phyloP scores from a whole-genome alignment of 345 rosid species.

The Linum lewisii region DNA sequence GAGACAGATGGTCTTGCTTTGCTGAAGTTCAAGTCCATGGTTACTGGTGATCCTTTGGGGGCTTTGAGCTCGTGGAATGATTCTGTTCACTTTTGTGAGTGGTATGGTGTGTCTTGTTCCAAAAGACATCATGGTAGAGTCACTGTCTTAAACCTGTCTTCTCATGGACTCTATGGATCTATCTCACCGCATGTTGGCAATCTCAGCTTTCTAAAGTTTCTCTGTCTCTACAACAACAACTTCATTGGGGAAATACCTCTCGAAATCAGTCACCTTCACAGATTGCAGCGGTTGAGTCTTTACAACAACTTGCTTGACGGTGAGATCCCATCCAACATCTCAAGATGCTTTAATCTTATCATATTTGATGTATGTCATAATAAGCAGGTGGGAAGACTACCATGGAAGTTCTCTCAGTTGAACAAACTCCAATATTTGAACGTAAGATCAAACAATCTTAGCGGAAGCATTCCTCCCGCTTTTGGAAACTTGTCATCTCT shows the following conservation, averaged over 20 bases:
- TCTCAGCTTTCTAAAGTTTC: not conserved
- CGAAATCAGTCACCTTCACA: conserved; percentile 6
- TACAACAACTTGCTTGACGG: conserved; percentile 9
- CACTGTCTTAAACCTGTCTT: no score
- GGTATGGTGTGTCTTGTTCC: no score
- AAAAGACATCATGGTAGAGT: no score
- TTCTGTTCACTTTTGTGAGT: no score
- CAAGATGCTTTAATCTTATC: not conserved
- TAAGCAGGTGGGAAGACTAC: conserved; percentile 10
- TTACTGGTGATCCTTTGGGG: no score
- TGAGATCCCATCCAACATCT: conserved; percentile 13
- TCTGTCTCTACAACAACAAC: conserved; percentile 5
- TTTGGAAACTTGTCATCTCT: conserved; percentile 11
- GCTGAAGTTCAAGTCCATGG: no score
- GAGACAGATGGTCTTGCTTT: no score
- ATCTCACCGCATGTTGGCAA: conserved; percentile 12
- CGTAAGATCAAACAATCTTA: not conserved
- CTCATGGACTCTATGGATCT: conserved; percentile 6
- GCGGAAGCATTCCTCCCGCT: conserved; percentile 13
- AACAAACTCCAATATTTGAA: not conserved
- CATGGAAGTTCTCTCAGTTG: not conserved
- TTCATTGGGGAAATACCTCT: conserved; percentile 11
- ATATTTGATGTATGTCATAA: not conserved
- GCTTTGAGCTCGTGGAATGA: no score
- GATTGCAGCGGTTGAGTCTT: not conserved